These are phyloP conservation scores for Pulveroboletus sp. DNA, from an alignment of 768 basidiomycete species.

Conservation along the genomic window DNA sequence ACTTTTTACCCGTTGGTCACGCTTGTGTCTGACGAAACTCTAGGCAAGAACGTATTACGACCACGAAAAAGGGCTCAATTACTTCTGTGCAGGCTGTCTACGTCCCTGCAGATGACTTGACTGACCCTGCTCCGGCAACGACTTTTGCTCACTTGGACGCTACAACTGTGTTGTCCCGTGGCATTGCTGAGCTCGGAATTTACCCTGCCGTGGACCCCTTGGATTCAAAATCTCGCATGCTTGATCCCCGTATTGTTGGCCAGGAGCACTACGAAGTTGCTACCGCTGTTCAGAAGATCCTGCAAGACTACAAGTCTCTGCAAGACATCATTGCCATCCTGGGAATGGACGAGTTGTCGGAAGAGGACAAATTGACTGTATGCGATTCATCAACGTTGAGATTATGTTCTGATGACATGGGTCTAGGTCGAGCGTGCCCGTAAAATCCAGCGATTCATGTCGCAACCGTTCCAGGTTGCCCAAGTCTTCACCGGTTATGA, in stretches of 20 bases:
- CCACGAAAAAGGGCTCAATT: slow-evolving; percentile 99
- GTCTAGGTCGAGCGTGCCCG: slow-evolving; percentile 90
- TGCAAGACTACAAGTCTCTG: slow-evolving; percentile 93
- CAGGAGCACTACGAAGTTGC: slow-evolving; percentile 94
- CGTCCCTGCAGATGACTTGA: slow-evolving; percentile 99
- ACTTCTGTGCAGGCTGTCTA: slow-evolving; percentile 99
- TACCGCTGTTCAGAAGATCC: slow-evolving; percentile 95
- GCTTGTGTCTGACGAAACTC: slow-evolving; percentile 5
- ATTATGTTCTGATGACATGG: slow-evolving; percentile 1
- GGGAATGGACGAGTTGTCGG: slow-evolving; percentile 99
- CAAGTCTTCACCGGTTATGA: slow-evolving; percentile 99
- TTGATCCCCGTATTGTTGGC: slow-evolving; percentile 98
- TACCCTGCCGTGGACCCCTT: slow-evolving; percentile 99
- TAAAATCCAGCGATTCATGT: slow-evolving; percentile 99
- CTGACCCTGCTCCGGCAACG: slow-evolving; percentile 98
- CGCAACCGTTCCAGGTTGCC: slow-evolving; percentile 99
- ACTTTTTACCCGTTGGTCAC: not conserved
- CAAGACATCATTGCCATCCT: slow-evolving; percentile 99
- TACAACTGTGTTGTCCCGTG: slow-evolving; percentile 98
- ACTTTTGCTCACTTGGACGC: slow-evolving; percentile 99
- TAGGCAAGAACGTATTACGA: slow-evolving; percentile 99
- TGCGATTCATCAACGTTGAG: not conserved
- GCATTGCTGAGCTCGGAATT: slow-evolving; percentile 98
- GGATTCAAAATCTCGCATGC: slow-evolving; percentile 99
- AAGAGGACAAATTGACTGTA: slow-evolving; percentile 94